Conservation (phyloP, 306 rosid genomes). For the Rosa lucieae region DNA sequence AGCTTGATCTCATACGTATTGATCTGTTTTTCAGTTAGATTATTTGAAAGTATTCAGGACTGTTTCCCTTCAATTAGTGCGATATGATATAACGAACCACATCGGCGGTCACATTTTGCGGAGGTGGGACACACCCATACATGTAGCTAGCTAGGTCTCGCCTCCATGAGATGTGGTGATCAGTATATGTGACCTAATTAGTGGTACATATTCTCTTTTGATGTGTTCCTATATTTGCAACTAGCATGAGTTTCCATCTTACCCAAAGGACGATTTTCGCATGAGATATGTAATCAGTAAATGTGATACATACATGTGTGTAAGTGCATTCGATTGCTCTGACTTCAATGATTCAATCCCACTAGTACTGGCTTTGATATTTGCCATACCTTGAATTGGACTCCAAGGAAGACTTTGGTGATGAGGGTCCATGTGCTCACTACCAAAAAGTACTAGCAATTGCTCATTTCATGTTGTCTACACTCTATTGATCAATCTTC, state of each 20-base stretch:
- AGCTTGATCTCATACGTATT: not conserved
- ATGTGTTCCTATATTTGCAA: not conserved
- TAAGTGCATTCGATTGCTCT: not conserved
- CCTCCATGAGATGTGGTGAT: not conserved
- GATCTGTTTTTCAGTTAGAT: not conserved
- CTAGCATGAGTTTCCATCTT: not conserved
- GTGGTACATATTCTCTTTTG: not conserved
- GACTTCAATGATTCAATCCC: conserved; percentile 1
- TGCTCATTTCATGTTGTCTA: not conserved
- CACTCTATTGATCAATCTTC: not conserved
- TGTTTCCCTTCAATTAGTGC: not conserved
- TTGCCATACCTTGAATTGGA: conserved; percentile 27
- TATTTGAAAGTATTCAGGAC: not conserved
- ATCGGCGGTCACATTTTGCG: not conserved
- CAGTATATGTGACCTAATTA: not conserved
- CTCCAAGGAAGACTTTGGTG: conserved; percentile 29
- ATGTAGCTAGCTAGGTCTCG: not conserved
- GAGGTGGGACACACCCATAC: not conserved
- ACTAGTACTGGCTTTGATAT: conserved; percentile 11
- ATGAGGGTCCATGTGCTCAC: not conserved
- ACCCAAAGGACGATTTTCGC: not conserved
- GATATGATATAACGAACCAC: not conserved
- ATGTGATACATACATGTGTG: not conserved
- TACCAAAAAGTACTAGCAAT: not conserved
- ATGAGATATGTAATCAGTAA: not conserved